These are phyloP conservation scores for Fusarium nisikadoi DNA, from an alignment of 2,329 filamentous ascomycete genomes.

Conservation along the genomic window DNA sequence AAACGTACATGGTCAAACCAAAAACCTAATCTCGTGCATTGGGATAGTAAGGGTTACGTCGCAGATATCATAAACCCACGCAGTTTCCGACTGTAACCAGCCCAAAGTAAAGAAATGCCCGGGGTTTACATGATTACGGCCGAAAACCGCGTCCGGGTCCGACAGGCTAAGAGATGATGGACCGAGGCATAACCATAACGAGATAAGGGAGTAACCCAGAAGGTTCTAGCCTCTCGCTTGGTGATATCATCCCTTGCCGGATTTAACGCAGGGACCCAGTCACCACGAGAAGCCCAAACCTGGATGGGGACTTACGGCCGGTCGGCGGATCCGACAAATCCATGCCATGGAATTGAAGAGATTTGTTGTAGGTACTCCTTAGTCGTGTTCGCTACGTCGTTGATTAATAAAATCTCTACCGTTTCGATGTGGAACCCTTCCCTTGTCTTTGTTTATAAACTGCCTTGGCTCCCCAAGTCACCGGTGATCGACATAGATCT, in stretches of 20 bases:
- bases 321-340: constrained; percentile 25
- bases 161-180: background rate
- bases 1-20: background rate
- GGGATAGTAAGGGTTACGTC: background rate
- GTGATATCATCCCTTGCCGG: constrained; percentile 25
- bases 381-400: constrained; percentile 4
- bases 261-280: constrained; percentile 15
- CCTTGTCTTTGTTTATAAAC: constrained; percentile 15
- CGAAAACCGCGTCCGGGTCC: constrained; percentile 34
- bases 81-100: background rate
- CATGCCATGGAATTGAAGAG: constrained; percentile 15
- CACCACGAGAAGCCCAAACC: constrained; percentile 16
- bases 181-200: constrained; percentile 22
- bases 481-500: constrained; percentile 6
- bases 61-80: background rate
- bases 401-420: constrained; percentile 11
- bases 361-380: background rate
- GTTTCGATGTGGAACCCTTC: background rate
- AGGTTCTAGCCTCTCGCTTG: constrained; percentile 12
- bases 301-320: constrained; percentile 1
- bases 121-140: constrained; percentile 26
- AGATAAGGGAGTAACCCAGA: constrained; percentile 2
- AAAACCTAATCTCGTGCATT: background rate
- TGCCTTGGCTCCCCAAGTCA: constrained; percentile 8
- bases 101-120: background rate